Conservation (phyloP, 345 rosid species). For the Ailanthus altissimus region DNA sequence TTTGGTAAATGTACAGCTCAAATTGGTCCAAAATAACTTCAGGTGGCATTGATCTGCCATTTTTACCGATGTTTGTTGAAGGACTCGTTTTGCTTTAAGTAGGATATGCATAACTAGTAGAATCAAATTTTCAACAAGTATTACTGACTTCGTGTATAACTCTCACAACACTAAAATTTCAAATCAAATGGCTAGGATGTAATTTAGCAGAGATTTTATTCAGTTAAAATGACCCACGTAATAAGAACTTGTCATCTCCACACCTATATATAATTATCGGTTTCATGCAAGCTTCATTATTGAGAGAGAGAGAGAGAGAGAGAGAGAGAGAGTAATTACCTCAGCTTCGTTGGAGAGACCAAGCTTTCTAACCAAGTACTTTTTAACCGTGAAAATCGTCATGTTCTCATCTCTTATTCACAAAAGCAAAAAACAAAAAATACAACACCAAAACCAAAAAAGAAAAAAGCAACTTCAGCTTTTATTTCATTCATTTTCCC, state of each 20-base stretch:
- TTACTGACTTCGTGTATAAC: too few relatives aligned
- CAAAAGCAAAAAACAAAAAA: neutral
- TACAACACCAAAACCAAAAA: conserved; percentile 28
- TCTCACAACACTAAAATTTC: conserved; percentile 1
- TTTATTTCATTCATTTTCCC: conserved; percentile 26
- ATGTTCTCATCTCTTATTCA: conserved; percentile 37
- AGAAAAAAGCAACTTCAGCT: conserved; percentile 31
- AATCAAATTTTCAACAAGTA: neutral
- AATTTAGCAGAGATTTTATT: neutral
- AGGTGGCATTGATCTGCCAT: too few relatives aligned
- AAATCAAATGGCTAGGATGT: neutral
- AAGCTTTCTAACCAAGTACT: conserved; percentile 44
- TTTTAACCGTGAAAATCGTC: conserved; percentile 40
- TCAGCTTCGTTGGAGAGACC: conserved; percentile 47
- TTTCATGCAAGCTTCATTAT: conserved; percentile 29
- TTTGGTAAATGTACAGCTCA: too few relatives aligned
- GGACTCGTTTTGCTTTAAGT: too few relatives aligned
- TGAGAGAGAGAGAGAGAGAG: neutral
- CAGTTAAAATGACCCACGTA: conserved; percentile 1
- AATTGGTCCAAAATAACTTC: too few relatives aligned
- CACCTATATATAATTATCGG: neutral
- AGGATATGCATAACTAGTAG: neutral
- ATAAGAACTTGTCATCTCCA: conserved; percentile 22
- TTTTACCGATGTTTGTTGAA: too few relatives aligned
- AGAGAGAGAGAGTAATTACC: conserved; percentile 24